Base-by-base conservation (phyloP, 805 yeast species). In the Blastobotrys parvus region DNA sequence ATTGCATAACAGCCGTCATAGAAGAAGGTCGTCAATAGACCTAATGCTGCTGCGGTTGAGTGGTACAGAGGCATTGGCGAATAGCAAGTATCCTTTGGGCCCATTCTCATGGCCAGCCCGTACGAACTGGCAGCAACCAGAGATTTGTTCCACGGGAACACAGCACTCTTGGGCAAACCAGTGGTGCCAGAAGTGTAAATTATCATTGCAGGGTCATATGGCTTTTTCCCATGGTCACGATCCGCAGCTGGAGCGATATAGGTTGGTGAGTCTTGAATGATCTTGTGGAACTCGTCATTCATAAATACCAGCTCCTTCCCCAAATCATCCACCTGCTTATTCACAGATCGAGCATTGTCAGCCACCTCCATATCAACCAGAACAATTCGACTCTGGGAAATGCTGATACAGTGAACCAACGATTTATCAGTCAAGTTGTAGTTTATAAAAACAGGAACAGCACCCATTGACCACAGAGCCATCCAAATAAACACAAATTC, bases 21-120 rank as follows among this genome's bases (percentile, higher is more conserved):
- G 30, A 70, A 65, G 31, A 76, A 62, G 0, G 80, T 69, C 22
- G 73, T 66, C 38, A 77, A 61, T 0, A 81, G 69, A 10, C 96
- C 96, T 43, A 89, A 64, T 62, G 87, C 72, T 0, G 95, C 83
- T 3, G 96, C 97, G 0, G 97, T 89, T 1, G 95, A 86, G 61
- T 89, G 97, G 59, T 90, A 89, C 47, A 90, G 67, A 1, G 97
- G 97, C 97, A 89, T 89, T 1, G 95, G 85, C 0, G 95, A 85
- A 65, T 82, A 83, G 7, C 86, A 79, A 10, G 71, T 74, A 13
- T 83, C 76, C 3, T 66, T 58, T 4, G 61, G 48, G n/a, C 66
- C 61, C 51, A 86, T 69, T 46, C 77, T 72, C 66, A 82, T 73
- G 34, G 85, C 80, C 49, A 72, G 72, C 1, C 86, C 85, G 57